Conservation (phyloP, 2,329 filamentous ascomycete species). For the Venturia effusa region DNA sequence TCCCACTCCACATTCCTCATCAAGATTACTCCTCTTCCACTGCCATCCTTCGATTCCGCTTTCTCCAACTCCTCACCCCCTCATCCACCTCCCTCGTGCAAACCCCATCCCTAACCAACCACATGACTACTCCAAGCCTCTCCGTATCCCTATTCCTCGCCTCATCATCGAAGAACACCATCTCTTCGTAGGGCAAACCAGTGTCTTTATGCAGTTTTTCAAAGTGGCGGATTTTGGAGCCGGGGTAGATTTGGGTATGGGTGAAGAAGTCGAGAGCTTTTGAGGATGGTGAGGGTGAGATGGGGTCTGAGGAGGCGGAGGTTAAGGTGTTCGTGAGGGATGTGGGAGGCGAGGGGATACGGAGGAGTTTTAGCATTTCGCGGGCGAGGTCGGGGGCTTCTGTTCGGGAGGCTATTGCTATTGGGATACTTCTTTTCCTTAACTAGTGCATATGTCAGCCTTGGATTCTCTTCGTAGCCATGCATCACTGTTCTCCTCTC, state of each 20-base stretch:
- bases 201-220: constrained; percentile 59
- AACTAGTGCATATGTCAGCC: background rate
- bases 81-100: constrained; percentile 65
- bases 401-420: constrained; percentile 75
- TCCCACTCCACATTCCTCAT: background rate
- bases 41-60: constrained; percentile 33
- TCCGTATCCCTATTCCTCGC: constrained; percentile 73
- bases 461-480: background rate
- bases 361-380: constrained; percentile 67
- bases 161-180: constrained; percentile 97
- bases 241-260: constrained; percentile 54
- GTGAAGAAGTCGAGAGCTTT: constrained; percentile 44
- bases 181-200: constrained; percentile 64
- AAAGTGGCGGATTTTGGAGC: constrained; percentile 80
- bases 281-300: constrained; percentile 14
- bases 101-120: constrained; percentile 69
- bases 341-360: constrained; percentile 34
- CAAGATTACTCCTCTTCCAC: background rate
- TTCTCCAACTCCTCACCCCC: constrained; percentile 73
- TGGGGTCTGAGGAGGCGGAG: constrained; percentile 21
- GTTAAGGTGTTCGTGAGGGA: background rate
- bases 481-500: background rate
- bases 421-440: constrained; percentile 34
- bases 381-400: constrained; percentile 66
- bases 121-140: constrained; percentile 72